phyloP scores from a whole-genome alignment of 1,284 basidiomycete species.

The Cystobasidiaceae sp. region DNA sequence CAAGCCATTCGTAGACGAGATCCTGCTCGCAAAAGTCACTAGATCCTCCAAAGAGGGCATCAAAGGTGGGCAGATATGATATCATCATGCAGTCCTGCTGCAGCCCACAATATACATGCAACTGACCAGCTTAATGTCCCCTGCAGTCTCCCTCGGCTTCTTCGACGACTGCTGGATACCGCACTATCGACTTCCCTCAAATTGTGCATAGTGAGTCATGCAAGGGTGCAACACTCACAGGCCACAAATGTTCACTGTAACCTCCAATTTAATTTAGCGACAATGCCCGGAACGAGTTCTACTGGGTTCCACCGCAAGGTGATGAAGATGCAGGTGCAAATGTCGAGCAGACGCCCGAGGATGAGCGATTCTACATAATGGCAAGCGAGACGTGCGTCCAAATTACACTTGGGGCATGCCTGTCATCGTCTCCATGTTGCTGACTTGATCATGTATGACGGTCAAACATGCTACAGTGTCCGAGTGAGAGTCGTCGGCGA shows the following conservation, averaged over 20 bases:
- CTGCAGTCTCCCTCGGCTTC: constrained; percentile 84
- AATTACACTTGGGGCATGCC: too few species aligned
- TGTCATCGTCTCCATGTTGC: too few species aligned
- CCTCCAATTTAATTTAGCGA: too few species aligned
- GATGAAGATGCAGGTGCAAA: constrained; percentile 38
- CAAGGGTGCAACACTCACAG: too few species aligned
- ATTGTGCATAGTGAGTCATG: constrained; percentile 67
- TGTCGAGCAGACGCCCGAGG: constrained; percentile 30
- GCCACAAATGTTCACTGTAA: too few species aligned
- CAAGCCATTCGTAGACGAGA: constrained; percentile 82
- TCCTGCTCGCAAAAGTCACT: constrained; percentile 80
- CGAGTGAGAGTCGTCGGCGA: constrained; percentile 18
- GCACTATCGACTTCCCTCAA: constrained; percentile 61
- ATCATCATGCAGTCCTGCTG: too few species aligned
- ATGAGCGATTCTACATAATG: constrained; percentile 27
- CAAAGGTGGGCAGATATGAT: constrained; percentile 65
- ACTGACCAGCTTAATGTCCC: too few species aligned
- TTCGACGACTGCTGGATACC: constrained; percentile 88
- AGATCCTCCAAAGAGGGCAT: constrained; percentile 77
- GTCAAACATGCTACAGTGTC: neutral
- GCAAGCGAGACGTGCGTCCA: constrained; percentile 1
- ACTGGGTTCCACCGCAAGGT: constrained; percentile 48
- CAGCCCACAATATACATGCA: too few species aligned
- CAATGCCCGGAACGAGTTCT: constrained; percentile 47
- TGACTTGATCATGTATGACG: neutral